Conservation (phyloP, 371 early-diverging fungal genomes). For the Blyttiomyces sp. region DNA sequence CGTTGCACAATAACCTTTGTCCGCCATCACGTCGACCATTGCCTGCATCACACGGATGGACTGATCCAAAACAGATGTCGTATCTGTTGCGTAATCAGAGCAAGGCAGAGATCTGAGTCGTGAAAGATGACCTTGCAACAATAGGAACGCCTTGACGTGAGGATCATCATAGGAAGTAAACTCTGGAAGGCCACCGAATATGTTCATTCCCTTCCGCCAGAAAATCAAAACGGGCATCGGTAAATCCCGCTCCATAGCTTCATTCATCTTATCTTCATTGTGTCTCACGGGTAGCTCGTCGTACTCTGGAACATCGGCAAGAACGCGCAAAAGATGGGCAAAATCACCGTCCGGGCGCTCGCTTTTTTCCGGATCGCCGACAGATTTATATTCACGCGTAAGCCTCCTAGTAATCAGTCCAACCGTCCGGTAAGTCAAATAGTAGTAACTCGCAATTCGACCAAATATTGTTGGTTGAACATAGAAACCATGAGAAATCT, state of each 20-base stretch:
- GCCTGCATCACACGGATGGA: constrained; percentile 88
- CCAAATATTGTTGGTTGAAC: constrained; percentile 67
- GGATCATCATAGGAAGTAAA: constrained; percentile 66
- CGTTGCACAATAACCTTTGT: constrained; percentile 62
- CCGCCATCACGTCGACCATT: constrained; percentile 86
- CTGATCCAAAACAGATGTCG: constrained; percentile 87
- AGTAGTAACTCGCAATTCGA: constrained; percentile 84
- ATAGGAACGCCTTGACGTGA: constrained; percentile 82
- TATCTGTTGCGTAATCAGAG: constrained; percentile 86
- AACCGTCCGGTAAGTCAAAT: constrained; percentile 78
- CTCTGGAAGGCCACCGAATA: constrained; percentile 34
- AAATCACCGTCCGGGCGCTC: constrained; percentile 39
- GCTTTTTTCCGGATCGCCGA: constrained; percentile 27
- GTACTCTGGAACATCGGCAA: constrained; percentile 82
- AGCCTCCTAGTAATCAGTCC: constrained; percentile 59
- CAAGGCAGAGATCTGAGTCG: constrained; percentile 68
- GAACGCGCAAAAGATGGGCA: constrained; percentile 62
- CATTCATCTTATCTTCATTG: constrained; percentile 83
- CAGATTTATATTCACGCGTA: constrained; percentile 22
- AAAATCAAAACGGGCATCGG: constrained; percentile 29
- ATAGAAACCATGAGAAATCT: constrained; percentile 48
- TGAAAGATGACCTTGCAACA: constrained; percentile 83
- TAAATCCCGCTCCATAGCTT: constrained; percentile 32
- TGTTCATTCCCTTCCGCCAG: constrained; percentile 62
- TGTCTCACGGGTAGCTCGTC: constrained; percentile 87